Base-by-base conservation (phyloP, 768 basidiomycete species). In the Gymnopilus dilepis region DNA sequence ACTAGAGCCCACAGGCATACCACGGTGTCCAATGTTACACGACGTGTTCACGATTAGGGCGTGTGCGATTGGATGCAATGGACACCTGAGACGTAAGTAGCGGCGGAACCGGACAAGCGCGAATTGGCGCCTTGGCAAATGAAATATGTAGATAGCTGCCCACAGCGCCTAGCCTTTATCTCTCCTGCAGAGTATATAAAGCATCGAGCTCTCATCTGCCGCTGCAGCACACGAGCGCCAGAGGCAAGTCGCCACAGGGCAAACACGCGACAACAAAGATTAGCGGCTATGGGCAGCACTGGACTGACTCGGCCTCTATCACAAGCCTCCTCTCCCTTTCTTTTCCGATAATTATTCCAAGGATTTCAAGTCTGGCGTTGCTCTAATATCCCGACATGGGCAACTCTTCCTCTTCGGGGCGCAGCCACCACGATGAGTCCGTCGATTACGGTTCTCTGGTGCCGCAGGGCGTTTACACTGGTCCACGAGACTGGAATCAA, bases 391-490 rank as follows among this genome's bases (percentile, higher is more conserved):
- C 62, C 65, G 53, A 57, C 65, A 95, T 95, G 93, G 93, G 93
- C 69, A 95, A 95, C 77, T 84, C 86, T 60, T 82, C 88, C 62
- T 92, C 90, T 38, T 88, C 90, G 28, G 84, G 86, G 61, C 86
- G 89, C 50, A 79, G 81, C 50, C 88, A 89, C 66, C 88, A 92
- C 66, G 94, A 94, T 63, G 91, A 94, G 63, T 82, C 87, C 26
- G 91, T 94, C 73, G 94, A 96, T 80, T 91, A 86, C 68, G 94
- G 94, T 60, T 77, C 80, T 69, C 86, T 95, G 52, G 76, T 84
- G 57, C 94, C 94, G 19, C 91, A 94, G 69, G 94, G 93, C 69
- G 85, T 95, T 64, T 96, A 96, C 79, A 88, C 91, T 19, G 91
- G 89, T 22, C 78, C 84, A 47, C 84, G 84, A 70, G 96, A 98